Evolutionary conservation across 2,329 filamentous ascomycete species (phyloP), one percentile per base, ranked within the genome.

Genomic region (Trichoderma guizhouense): DNA sequence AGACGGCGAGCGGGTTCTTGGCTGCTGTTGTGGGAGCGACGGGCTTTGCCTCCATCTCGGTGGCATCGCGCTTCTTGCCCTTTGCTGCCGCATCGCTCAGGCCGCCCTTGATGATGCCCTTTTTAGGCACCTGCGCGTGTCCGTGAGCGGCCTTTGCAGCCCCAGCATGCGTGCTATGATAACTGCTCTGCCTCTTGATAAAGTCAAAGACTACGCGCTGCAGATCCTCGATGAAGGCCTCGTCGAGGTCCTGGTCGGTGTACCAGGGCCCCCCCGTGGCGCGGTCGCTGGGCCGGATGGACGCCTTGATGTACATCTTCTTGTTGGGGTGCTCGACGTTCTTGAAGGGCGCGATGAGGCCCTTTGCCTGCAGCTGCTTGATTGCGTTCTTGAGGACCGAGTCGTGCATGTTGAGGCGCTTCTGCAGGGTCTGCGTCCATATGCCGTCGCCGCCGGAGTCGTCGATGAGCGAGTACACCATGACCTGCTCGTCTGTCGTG

Each of bases 221-320:
- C 64, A 98, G 85, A 55, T 90, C 89, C 71, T 93, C 90, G 76
- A 98, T 95, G 79, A 99, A 93, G 72, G 92, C 92, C 74, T 93
- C 91, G 81, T 99, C 96, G 14, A 98, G 87, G 75, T 95, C 92
- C 67, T 94, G 93, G 74, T 97, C 94, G 8, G 93, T 95, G 81
- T 96, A 98, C 93, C 95, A 99, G 9, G 94, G 92, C 2, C 96
- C 96, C 62, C 96, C 96, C 0, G 94, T 97, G 61, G 97, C 93
- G 73, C 96, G 92, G 74, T 98, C 95, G 69, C 92, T 93, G 0
- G 96, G 95, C 12, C 90, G 89, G 73, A 99, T 88, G 74, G 91
- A 91, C 69, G 91, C 90, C 78, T 97, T 91, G 87, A 99, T 97
- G 86, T 96, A 99, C 88, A 97, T 97, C 83, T 97, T 97, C 79